Evolutionary conservation across 305 asterid genomes (phyloP), one percentile per base, ranked within the genome.

Genomic region (Salvia sclarea): DNA sequence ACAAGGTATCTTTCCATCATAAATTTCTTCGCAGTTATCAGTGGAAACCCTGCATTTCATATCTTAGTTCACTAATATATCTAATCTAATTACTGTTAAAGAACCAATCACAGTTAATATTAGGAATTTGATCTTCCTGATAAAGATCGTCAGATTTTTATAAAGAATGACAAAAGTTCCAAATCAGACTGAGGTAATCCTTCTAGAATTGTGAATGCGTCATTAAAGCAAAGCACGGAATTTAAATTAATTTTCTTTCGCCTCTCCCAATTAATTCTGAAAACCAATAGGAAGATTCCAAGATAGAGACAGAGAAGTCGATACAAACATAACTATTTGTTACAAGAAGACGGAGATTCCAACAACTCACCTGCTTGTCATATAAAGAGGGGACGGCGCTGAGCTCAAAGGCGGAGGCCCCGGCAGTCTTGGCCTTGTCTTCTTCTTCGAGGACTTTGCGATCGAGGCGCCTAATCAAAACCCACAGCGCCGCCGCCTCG

Each of bases 291-390:
- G 53, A 24, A 41, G 35, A 61, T 30, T 61, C 31, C 48, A 35
- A 40, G 64, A 41, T 20, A 67, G 47, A 49, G 16, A 54, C 43
- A 37, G 28, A 33, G 9, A 40, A 33, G 14, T 3, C 6, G 43
- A 45, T 38, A 65, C 30, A 47, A 62, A 53, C 1, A 8, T 4
- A 70, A 55, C 25, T 30, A 61, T 28, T 49, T 30, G 22, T 11
- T 21, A 40, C 10, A 54, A 30, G 62, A 17, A 69, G 68, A 40
- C 57, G 55, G 58, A 41, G n/a, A 48, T 73, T 58, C 69, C 63
- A 13, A 66, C n/a, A 61, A 55, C n/a, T 63, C 44, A 84, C 98
- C 98, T 90, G 86, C 84, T 88, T 90, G 25, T 82, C 82, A 79
- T 64, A 31, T 61, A 77, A 71, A 47, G 84, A 77, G 16, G 86